These are phyloP conservation scores for Cryptococcus hybrid DNA, from an alignment of 1,284 basidiomycete species.

Conservation along the genomic window DNA sequence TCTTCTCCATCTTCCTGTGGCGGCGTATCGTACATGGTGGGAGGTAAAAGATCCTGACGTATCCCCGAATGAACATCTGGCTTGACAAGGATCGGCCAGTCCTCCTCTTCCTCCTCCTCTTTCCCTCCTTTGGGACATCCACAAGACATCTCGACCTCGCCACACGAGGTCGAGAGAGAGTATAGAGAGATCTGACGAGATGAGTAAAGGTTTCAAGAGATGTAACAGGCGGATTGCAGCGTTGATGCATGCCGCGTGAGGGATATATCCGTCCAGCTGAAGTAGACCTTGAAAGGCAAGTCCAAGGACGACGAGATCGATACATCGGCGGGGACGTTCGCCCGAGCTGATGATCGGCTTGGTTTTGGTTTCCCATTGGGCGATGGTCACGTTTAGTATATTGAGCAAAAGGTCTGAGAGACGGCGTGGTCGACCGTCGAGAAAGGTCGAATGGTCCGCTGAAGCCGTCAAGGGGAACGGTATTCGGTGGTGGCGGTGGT, in stretches of 20 bases:
- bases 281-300: conserved; percentile 69
- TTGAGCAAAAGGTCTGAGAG: conserved; percentile 64
- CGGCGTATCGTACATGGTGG: conserved; percentile 1
- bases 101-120: conserved; percentile 19
- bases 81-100: conserved; percentile 60
- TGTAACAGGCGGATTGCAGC: conserved; percentile 15
- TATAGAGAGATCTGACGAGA: conserved; percentile 11
- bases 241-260: conserved; percentile 22
- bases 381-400: conserved; percentile 56
- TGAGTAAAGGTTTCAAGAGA: conserved; percentile 14
- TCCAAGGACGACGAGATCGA: conserved; percentile 66
- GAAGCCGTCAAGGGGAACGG: neutral
- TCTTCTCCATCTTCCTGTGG: neutral
- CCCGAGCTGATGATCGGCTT: conserved; percentile 49
- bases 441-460: conserved; percentile 1
- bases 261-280: conserved; percentile 60
- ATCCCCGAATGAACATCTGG: conserved; percentile 67
- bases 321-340: conserved; percentile 61
- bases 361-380: conserved; percentile 51
- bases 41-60: conserved; percentile 40
- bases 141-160: conserved; percentile 46
- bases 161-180: conserved; percentile 54
- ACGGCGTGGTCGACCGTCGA: conserved; percentile 59
- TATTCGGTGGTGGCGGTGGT: neutral
- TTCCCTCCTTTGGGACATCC: no score